Evolutionary conservation across 495 filamentous ascomycete genomes (phyloP).

Genomic region (Niebla homalea): DNA sequence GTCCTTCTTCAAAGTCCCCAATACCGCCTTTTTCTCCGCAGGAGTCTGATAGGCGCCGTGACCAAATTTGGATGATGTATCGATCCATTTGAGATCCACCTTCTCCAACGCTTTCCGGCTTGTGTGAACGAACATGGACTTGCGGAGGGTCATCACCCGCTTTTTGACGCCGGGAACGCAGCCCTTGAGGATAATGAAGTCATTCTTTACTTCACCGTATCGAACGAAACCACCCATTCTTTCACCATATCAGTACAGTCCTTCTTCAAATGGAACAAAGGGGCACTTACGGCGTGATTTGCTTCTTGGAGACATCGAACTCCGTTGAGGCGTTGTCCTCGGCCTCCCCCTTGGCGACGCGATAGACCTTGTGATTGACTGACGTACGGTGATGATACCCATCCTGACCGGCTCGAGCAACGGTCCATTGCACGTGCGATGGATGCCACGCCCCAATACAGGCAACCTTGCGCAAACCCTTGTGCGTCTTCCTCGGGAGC

Average conservation of each 20-base stretch:
- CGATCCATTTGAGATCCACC: conserved; percentile 99
- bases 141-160: conserved; percentile 96
- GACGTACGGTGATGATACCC: conserved; percentile 99
- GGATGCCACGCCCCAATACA: conserved; percentile 99
- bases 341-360: conserved; percentile 81
- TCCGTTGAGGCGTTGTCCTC: conserved; percentile 89
- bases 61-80: conserved; percentile 99
- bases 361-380: conserved; percentile 99
- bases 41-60: conserved; percentile 99
- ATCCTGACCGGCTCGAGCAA: conserved; percentile 98
- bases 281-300: conserved; percentile 87
- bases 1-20: conserved; percentile 99
- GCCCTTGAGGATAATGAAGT: conserved; percentile 97
- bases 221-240: conserved; percentile 98
- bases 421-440: conserved; percentile 99
- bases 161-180: conserved; percentile 97
- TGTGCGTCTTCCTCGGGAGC: conserved; percentile 99
- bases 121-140: conserved; percentile 98
- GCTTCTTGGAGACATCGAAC: conserved; percentile 96
- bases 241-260: conserved; percentile 16
- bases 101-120: conserved; percentile 92
- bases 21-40: conserved; percentile 88
- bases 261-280: conserved; percentile 9
- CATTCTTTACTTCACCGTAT: conserved; percentile 99
- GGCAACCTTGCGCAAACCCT: conserved; percentile 99